Base-by-base conservation (phyloP, 2,329 filamentous ascomycete genomes). In the Phialocephala subalpina region DNA sequence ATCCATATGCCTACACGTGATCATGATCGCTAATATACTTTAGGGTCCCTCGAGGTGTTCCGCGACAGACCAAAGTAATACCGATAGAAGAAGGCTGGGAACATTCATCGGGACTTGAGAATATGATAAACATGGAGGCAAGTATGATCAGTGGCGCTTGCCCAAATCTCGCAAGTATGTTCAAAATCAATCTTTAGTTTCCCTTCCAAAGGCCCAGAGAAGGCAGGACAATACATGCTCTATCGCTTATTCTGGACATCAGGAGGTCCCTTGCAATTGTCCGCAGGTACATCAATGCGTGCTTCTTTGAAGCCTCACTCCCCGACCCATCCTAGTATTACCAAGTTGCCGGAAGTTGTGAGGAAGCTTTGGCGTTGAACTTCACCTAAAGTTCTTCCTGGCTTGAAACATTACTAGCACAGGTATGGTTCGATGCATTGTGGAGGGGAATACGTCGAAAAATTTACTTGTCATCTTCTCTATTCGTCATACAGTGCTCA, bases 371-470 rank as follows among this genome's bases (percentile, higher is more conserved):
- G 35, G 18, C 36, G 36, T 36, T 9, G 45, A 25, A 20, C 35
- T n/a, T 57, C 49, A 33, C 20, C 45, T 49, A 49, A 29, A 45
- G 18, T 22, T n/a, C 52, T 57, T 57, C 60, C 52, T 40, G 20
- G 60, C 6, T 22, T 57, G 60, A 58, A 63, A 63, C 53, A 58
- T 52, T 58, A 49, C 56, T 58, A 58, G 52, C 12, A n/a, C 60
- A 29, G 22, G 22, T 58, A 58, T 52, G 27, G 40, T 58, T 63
- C 60, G 58, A 22, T 14, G 18, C 25, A 22, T 45, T 25, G 49
- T 29, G 60, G 59, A 56, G 49, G 47, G 36, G 49, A 56, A 40
- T 36, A 62, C 2, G 6, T 27, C 57, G 22, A 29, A 47, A 25
- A 20, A n/a, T 27, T 25, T 53, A 29, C 25, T 53, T 53, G 49